Conservation (phyloP, 352 stramenopile species). For the Phytophthora sansomeana region DNA sequence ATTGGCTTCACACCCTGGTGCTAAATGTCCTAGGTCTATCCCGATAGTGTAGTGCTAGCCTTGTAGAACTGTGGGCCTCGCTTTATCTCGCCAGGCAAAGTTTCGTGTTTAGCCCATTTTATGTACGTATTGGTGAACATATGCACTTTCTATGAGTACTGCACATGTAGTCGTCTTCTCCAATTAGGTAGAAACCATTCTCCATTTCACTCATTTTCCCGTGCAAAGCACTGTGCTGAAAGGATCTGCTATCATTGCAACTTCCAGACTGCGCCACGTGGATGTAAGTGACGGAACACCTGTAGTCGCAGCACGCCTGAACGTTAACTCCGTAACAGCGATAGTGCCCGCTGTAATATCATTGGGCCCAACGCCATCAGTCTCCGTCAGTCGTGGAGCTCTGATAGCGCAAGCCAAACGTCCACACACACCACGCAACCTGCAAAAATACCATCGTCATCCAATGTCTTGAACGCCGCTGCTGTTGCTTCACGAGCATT, state of each 20-base stretch:
- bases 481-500: not conserved
- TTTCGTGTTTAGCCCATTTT: too few relatives aligned
- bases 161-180: conserved; percentile 2
- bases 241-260: conserved; percentile 8
- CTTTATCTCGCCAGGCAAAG: too few relatives aligned
- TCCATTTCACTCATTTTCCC: not conserved
- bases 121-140: too few relatives aligned
- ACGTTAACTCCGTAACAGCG: not conserved
- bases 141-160: too few relatives aligned
- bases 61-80: too few relatives aligned
- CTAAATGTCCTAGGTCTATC: too few relatives aligned
- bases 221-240: conserved; percentile 9
- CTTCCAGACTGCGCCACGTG: conserved; percentile 6
- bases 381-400: conserved; percentile 1
- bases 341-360: conserved; percentile 7
- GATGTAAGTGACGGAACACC: conserved; percentile 4
- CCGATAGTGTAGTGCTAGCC: too few relatives aligned
- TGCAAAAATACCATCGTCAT: conserved; percentile 1
- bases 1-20: too few relatives aligned
- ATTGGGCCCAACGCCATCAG: not conserved
- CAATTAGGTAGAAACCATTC: not conserved
- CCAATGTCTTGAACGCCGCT: conserved; percentile 1
- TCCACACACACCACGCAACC: conserved; percentile 10
- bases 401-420: conserved; percentile 4
- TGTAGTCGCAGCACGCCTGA: conserved; percentile 10